Percentiles rank a stretch among this genome's conserved stretches.
Conservation (phyloP, 75 land plant species). For the Pinus taeda region DNA sequence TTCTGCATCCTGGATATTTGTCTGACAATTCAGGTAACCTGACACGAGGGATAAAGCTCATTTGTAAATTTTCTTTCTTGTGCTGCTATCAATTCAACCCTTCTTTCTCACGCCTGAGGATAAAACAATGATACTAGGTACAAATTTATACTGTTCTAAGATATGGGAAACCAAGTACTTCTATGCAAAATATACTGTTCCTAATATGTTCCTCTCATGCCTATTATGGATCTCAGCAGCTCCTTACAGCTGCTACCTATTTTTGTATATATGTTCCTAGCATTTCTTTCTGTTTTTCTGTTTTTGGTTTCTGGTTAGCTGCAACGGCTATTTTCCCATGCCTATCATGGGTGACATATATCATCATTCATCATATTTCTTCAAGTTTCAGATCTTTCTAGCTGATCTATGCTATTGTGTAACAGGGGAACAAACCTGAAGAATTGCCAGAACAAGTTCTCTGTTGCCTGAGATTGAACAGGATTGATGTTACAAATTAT, state of each 20-base stretch:
- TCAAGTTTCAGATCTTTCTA: not conserved
- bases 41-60: not conserved
- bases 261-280: too few relatives aligned
- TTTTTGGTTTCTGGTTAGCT: too few relatives aligned
- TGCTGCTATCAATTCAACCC: not conserved
- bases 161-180: not conserved
- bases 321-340: too few relatives aligned
- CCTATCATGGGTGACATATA: not conserved
- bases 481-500: conserved; percentile 36
- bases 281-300: too few relatives aligned
- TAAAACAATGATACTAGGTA: not conserved
- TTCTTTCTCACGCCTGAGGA: too few relatives aligned
- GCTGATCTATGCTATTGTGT: not conserved
- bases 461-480: conserved; percentile 59
- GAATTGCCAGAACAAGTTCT: conserved; percentile 73
- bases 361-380: not conserved
- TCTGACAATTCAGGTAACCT: conserved; percentile 77
- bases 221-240: too few relatives aligned
- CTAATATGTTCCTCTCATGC: not conserved
- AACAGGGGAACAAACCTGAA: conserved; percentile 66
- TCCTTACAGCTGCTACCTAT: too few relatives aligned
- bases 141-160: not conserved
- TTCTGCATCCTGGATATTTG: conserved; percentile 72
- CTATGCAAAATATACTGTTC: not conserved
- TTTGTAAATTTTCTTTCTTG: not conserved